Base-by-base conservation (phyloP, 345 rosid genomes). In the Gynandropsis gynandra region DNA sequence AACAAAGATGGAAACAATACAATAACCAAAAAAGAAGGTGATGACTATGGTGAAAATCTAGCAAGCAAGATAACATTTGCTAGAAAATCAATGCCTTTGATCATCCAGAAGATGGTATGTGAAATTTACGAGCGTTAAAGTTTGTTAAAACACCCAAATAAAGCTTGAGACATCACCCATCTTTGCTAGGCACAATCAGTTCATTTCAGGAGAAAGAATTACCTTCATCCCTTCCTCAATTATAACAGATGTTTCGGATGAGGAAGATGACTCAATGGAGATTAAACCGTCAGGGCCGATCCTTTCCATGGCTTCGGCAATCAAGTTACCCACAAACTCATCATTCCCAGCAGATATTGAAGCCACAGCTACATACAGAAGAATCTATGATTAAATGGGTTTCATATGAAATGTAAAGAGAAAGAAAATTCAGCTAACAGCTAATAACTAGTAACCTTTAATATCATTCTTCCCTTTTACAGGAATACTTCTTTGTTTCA, bases 201-300 rank as follows among this genome's bases (percentile, higher is more conserved):
- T 36, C 29, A 24, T 24, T 5, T 36, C 40, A 9, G 27, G 49
- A 51, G 38, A 19, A 34, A n/a, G 42, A 45, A 52, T 27, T 63
- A 90, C 95, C 95, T 86, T 79, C 77, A 86, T 67, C 57, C 95
- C 96, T 84, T 90, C 97, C 62, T 86, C 89, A 50, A 87, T 63
- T 50, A 71, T 72, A 38, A 90, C 73, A 58, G 27, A 75, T 9
- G 98, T 83, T 63, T 80, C 92, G 59, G 65, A 72, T 20, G 96
- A 65, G 29, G 85, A 68, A 52, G 96, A 90, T 39, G 90, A 67
- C 69, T 83, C 95, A 13, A 87, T 62, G 52, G 81, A 72, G 65
- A 87, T 80, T 33, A 90, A 82, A 12, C 98, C 96, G 76, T 90
- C 85, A 21, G 80, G 73, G 13, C 95, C 98, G 55, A 90, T 82